These are phyloP conservation scores for Claviceps capensis DNA, from an alignment of 2,329 filamentous ascomycete genomes.

Conservation along the genomic window DNA sequence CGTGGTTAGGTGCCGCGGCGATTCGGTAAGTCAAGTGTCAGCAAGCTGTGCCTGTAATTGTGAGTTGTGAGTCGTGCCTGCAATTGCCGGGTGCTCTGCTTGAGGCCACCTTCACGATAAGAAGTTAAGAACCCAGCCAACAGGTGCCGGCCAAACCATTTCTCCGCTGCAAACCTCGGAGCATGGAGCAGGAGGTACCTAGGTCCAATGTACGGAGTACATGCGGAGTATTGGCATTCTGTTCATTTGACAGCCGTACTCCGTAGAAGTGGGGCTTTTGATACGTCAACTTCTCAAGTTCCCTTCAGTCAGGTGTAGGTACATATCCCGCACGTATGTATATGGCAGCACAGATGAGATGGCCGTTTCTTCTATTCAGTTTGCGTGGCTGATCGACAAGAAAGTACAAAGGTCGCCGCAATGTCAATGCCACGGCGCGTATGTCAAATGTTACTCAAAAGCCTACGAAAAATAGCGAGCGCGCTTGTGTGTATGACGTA, in stretches of 20 bases:
- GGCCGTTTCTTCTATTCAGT: not conserved
- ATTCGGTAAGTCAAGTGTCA: slow-evolving; percentile 9
- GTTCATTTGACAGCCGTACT: too few relatives aligned
- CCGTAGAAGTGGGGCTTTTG: too few relatives aligned
- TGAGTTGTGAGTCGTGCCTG: not conserved
- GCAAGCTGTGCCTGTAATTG: slow-evolving; percentile 6
- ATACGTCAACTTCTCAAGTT: too few relatives aligned
- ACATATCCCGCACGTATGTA: too few relatives aligned
- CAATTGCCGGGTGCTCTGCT: slow-evolving; percentile 8
- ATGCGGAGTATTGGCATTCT: too few relatives aligned
- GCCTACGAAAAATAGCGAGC: slow-evolving; percentile 17
- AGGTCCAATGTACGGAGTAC: too few relatives aligned
- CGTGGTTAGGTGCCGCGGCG: slow-evolving; percentile 8
- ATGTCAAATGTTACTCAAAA: slow-evolving; percentile 8
- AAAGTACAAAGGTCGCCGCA: slow-evolving; percentile 15
- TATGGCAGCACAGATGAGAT: not conserved
- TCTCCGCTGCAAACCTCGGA: slow-evolving; percentile 14
- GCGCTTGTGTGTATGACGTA: slow-evolving; percentile 16
- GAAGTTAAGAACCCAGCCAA: slow-evolving; percentile 15
- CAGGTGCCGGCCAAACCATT: slow-evolving; percentile 17
- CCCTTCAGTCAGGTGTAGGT: too few relatives aligned
- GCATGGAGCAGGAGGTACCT: too few relatives aligned
- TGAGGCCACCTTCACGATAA: slow-evolving; percentile 32
- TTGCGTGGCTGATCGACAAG: slow-evolving; percentile 15
- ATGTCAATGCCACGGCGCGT: not conserved